These are phyloP conservation scores for Colletotrichum filicis DNA, from an alignment of 2,329 filamentous ascomycete species.

Conservation along the genomic window DNA sequence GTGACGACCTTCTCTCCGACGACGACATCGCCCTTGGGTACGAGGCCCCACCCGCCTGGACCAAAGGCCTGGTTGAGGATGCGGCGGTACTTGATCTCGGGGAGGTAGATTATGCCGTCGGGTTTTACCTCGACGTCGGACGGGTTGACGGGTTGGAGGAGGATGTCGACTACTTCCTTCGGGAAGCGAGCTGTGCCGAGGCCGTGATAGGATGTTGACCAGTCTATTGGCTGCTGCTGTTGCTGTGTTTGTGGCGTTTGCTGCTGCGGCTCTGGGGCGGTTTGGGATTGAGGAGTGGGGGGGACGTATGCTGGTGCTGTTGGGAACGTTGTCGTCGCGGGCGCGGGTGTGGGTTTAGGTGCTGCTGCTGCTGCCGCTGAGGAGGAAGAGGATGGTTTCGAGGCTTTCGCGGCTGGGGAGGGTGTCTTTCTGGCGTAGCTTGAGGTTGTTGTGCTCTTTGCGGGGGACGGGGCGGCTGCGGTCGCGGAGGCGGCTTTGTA, in stretches of 20 bases:
- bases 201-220: slow-evolving; percentile 86
- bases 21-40: slow-evolving; percentile 85
- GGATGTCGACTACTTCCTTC: slow-evolving; percentile 73
- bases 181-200: slow-evolving; percentile 78
- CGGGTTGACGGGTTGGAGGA: slow-evolving; percentile 73
- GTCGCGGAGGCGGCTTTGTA: not conserved
- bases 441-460: not conserved
- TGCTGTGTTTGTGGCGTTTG: slow-evolving; percentile 24
- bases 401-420: not conserved
- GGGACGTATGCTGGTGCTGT: slow-evolving; percentile 10
- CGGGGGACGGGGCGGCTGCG: not conserved
- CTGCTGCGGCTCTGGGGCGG: not conserved
- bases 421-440: not conserved
- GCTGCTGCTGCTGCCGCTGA: not conserved
- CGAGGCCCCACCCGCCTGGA: slow-evolving; percentile 94
- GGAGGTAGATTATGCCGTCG: slow-evolving; percentile 94
- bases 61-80: slow-evolving; percentile 93
- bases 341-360: no score
- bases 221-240: slow-evolving; percentile 65
- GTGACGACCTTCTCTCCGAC: slow-evolving; percentile 86
- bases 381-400: slow-evolving; percentile 12
- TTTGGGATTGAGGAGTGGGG: not conserved
- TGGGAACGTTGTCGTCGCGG: not conserved
- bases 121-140: slow-evolving; percentile 96
- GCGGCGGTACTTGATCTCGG: slow-evolving; percentile 96